These are phyloP conservation scores for Salvia splendens DNA, from an alignment of 257 asterid species.

Conservation along the genomic window DNA sequence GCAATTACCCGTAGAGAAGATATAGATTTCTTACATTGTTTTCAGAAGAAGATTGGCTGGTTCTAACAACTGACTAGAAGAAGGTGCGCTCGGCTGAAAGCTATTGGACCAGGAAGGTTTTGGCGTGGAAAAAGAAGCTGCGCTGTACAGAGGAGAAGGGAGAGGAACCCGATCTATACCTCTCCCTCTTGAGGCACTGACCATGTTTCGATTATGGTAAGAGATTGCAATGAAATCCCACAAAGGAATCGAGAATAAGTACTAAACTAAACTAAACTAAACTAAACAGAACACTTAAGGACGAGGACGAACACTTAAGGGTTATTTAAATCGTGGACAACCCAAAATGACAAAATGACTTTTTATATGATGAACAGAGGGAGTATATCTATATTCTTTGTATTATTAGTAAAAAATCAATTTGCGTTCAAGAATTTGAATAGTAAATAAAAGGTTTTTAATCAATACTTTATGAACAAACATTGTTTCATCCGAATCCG, in stretches of 20 bases:
- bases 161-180: conserved; percentile 70
- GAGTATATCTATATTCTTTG: no score
- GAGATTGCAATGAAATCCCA: not conserved
- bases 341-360: no score
- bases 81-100: conserved; percentile 69
- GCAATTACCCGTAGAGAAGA: not conserved
- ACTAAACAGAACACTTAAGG: not conserved
- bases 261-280: not conserved
- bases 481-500: no score
- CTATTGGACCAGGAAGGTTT: conserved; percentile 60
- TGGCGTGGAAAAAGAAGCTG: conserved; percentile 53
- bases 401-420: no score
- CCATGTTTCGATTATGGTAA: conserved; percentile 29
- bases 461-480: no score
- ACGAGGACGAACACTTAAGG: conserved; percentile 43
- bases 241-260: not conserved
- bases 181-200: conserved; percentile 73
- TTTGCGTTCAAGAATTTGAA: no score
- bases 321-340: no score
- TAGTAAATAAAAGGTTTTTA: no score
- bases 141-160: conserved; percentile 77
- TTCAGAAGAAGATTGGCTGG: conserved; percentile 54
- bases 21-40: conserved; percentile 50
- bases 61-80: conserved; percentile 39
- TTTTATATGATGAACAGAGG: no score